Conservation (phyloP, 306 rosid genomes). For the Chamaecrista fasciculata region DNA sequence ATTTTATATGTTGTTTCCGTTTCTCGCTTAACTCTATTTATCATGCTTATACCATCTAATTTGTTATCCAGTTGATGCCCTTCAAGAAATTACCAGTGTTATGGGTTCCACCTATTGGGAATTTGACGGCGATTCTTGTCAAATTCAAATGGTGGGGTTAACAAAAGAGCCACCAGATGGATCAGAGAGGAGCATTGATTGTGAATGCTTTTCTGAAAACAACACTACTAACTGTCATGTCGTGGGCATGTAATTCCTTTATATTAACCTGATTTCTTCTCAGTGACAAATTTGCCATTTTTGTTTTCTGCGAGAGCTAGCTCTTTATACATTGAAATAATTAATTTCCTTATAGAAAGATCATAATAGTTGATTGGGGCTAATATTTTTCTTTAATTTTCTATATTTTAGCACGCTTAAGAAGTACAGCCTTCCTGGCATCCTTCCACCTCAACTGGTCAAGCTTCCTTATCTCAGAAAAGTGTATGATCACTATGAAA, state of each 20-base stretch:
- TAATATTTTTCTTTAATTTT: not conserved
- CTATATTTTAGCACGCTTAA: conserved; percentile 51
- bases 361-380: conserved; percentile 5
- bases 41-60: conserved; percentile 24
- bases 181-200: conserved; percentile 37
- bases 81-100: conserved; percentile 53
- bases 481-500: conserved; percentile 53
- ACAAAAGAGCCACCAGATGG: conserved; percentile 40
- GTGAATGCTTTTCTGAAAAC: conserved; percentile 51
- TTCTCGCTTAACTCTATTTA: conserved; percentile 1
- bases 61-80: conserved; percentile 61
- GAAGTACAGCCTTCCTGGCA: conserved; percentile 59
- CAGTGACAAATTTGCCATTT: conserved; percentile 15
- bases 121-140: conserved; percentile 56
- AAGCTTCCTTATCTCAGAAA: conserved; percentile 67
- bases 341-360: not conserved
- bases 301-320: conserved; percentile 10
- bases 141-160: conserved; percentile 54
- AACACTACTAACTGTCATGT: conserved; percentile 58
- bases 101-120: conserved; percentile 77
- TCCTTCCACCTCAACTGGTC: conserved; percentile 80
- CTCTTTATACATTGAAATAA: conserved; percentile 9
- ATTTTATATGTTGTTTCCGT: not conserved
- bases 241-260: conserved; percentile 56
- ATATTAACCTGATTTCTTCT: conserved; percentile 25